Percentiles rank a stretch among this genome's conserved stretches.
Evolutionary conservation across 192 early-diverging fungal genomes (phyloP).

Genomic region (Backusella liffmaniae): DNA sequence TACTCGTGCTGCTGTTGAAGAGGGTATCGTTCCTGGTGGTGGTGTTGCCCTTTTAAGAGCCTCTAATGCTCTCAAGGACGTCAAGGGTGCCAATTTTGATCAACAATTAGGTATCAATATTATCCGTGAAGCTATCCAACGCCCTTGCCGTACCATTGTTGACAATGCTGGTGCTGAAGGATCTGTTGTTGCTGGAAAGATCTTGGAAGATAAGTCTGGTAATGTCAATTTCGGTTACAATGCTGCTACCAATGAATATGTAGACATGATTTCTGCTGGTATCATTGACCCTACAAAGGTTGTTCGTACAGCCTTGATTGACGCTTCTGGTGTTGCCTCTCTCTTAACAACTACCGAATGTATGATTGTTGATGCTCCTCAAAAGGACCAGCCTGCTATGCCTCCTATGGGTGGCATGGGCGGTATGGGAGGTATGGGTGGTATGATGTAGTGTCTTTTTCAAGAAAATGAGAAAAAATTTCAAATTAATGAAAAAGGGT

Average conservation of each 20-base stretch:
- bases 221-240: constrained; percentile 94
- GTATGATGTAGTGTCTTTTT: too few species aligned
- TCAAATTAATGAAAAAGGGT: too few species aligned
- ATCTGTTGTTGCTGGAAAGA: constrained; percentile 91
- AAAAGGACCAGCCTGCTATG: constrained; percentile 53
- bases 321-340: constrained; percentile 94
- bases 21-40: constrained; percentile 99
- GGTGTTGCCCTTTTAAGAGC: constrained; percentile 96
- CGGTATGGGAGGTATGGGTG: constrained; percentile 54
- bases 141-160: constrained; percentile 91
- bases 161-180: constrained; percentile 98
- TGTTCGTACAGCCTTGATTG: constrained; percentile 94
- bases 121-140: constrained; percentile 90
- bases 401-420: constrained; percentile 79
- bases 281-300: constrained; percentile 99
- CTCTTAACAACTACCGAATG: constrained; percentile 96
- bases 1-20: constrained; percentile 98
- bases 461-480: too few species aligned
- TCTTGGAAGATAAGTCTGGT: constrained; percentile 72
- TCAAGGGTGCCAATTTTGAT: constrained; percentile 97
- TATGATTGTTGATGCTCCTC: constrained; percentile 95
- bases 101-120: constrained; percentile 98
- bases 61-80: constrained; percentile 67
- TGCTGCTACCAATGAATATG: constrained; percentile 88
- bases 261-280: constrained; percentile 93